Evolutionary conservation across 2,329 filamentous ascomycete genomes (phyloP), one percentile per base, ranked within the genome.

Genomic region (Fusarium caatingaense): DNA sequence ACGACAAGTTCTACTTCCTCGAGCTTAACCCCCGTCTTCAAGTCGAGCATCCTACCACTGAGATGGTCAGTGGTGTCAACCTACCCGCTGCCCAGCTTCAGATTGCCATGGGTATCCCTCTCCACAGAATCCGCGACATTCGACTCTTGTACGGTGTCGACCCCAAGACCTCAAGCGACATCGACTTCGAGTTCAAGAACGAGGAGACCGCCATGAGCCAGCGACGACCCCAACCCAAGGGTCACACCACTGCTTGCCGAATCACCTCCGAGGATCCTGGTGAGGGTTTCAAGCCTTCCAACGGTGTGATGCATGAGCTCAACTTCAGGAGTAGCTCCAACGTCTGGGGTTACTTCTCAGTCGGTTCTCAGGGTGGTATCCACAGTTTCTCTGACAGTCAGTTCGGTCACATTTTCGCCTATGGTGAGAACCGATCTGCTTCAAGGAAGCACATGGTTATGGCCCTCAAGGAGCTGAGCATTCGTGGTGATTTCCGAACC

Each of bases 281-380:
- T 77, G 96, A 99, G 86, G 96, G 96, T 56, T 99, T 99, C 90
- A 99, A 99, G 88, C 96, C 96, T 62, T 99, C 96, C 47, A 97
- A 95, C 77, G 96, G 96, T 89, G 97, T 95, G 56, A 97, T 99
- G 89, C 96, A 98, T 85, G 96, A 99, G 79, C 86, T 99, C 78
- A 99, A 99, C 87, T 99, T 99, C 89, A 90, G 96, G 79, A 97
- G 92, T 85, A 97, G 94, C 80, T 98, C 96, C 69, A 99, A 99
- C 75, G 96, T 98, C 60, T 99, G 96, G 96, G 96, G 96, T 87
- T 99, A 99, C 84, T 99, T 99, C 89, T 99, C 96, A 56, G 96
- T 99, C 80, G 93, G 94, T 84, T 96, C 94, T 12, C 91, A 94
- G 59, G 95, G 94, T 84, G 94, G 94, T 82, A 99, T 99, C 72